A percentile compares a stretch with the other conserved stretches of the same genome.
Conservation (phyloP, 176 grass and related monocot species). For the Carex littledalei region DNA sequence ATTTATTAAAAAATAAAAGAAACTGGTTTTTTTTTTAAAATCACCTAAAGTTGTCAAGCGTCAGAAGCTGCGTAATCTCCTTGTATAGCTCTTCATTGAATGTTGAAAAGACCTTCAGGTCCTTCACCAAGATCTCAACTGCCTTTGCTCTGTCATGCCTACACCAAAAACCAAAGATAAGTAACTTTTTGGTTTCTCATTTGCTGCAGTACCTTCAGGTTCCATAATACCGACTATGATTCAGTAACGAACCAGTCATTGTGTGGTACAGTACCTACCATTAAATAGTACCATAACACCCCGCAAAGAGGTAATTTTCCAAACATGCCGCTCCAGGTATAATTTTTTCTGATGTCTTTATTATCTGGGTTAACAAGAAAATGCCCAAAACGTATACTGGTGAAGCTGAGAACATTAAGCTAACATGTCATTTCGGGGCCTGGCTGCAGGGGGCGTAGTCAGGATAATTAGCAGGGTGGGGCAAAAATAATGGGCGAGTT, state of each 20-base stretch:
- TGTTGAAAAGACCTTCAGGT: slow-evolving; percentile 97
- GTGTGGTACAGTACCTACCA: background rate
- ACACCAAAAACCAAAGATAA: slow-evolving; percentile 16
- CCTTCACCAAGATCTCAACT: slow-evolving; percentile 91
- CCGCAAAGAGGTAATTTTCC: background rate
- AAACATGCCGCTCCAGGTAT: background rate
- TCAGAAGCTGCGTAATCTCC: slow-evolving; percentile 98
- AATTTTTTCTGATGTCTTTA: background rate
- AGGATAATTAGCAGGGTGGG: too few species aligned
- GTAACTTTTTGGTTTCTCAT: background rate
- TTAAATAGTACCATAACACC: background rate
- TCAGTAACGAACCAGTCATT: background rate
- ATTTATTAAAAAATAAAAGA: slow-evolving; percentile 8
- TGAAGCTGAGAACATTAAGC: background rate
- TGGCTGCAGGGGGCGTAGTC: background rate
- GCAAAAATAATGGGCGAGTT: too few species aligned
- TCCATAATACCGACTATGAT: background rate
- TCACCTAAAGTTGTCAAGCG: slow-evolving; percentile 94
- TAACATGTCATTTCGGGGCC: background rate
- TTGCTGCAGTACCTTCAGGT: background rate
- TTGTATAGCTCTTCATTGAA: slow-evolving; percentile 98
- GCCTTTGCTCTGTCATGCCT: slow-evolving; percentile 97
- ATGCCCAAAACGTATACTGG: background rate
- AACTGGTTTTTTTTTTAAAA: background rate
- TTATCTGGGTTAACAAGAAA: background rate